Evolutionary conservation across 345 rosid species (phyloP).

Genomic region (Laguncularia racemosa): DNA sequence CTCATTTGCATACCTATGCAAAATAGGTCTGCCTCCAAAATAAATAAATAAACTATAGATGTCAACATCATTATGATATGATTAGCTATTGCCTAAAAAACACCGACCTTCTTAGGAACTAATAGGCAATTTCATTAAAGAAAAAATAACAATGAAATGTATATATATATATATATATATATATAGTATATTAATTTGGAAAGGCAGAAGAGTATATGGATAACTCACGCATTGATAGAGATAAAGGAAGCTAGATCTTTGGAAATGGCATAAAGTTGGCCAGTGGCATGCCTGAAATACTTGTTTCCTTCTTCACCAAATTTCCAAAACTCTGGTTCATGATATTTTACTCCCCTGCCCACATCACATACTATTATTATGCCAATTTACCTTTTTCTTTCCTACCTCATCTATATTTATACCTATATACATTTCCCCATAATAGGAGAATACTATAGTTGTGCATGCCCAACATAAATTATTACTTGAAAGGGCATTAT

Average conservation of each 20-base stretch:
- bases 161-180: background rate
- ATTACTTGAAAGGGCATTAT: too few relatives aligned
- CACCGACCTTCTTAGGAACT: too few relatives aligned
- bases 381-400: background rate
- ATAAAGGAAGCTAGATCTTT: constrained; percentile 84
- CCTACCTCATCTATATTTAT: background rate
- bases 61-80: too few relatives aligned
- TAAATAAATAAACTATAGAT: background rate
- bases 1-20: constrained; percentile 90
- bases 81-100: too few relatives aligned
- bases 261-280: constrained; percentile 82
- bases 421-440: too few relatives aligned
- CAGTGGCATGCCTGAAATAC: constrained; percentile 89
- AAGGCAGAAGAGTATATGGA: background rate
- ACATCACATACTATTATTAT: background rate
- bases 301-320: constrained; percentile 92
- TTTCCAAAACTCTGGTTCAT: constrained; percentile 91
- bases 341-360: constrained; percentile 66
- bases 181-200: background rate
- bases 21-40: constrained; percentile 41
- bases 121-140: background rate
- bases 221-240: constrained; percentile 56
- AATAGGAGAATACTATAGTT: too few relatives aligned
- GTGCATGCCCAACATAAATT: too few relatives aligned
- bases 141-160: background rate